These are phyloP conservation scores for Sporothrix schenckii DNA, from an alignment of 2,329 filamentous ascomycete genomes.

Conservation along the genomic window DNA sequence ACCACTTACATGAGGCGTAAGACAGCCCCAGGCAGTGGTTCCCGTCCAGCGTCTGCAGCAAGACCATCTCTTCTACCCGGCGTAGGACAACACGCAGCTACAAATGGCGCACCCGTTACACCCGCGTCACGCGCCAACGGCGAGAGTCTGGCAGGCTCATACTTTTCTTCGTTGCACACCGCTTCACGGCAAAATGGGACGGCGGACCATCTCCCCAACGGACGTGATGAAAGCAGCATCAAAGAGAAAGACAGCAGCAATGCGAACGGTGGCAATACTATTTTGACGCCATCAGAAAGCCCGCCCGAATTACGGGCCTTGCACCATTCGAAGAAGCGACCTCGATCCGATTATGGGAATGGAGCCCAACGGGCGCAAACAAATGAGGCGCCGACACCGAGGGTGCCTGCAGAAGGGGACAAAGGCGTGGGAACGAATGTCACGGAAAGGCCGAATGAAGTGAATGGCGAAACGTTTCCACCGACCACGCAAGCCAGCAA, in stretches of 20 bases:
- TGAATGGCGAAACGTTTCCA: not conserved
- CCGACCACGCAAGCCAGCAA: not conserved
- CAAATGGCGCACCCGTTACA: not conserved
- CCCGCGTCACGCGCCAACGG: not conserved
- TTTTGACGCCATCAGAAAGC: constrained; percentile 24
- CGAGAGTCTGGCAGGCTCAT: not conserved
- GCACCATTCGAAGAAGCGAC: not conserved
- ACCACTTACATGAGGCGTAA: constrained; percentile 25
- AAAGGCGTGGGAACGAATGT: not conserved
- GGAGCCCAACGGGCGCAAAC: not conserved
- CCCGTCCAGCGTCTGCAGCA: not conserved
- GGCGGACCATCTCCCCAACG: not conserved
- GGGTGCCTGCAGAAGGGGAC: not conserved
- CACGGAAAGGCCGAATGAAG: not conserved
- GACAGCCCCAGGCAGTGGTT: constrained; percentile 16
- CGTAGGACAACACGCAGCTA: too few relatives aligned
- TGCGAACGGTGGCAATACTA: not conserved
- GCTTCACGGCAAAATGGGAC: not conserved
- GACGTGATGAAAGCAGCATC: not conserved
- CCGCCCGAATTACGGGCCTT: constrained; percentile 4
- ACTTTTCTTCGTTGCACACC: not conserved
- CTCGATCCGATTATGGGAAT: not conserved
- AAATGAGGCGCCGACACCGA: not conserved
- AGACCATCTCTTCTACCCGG: not conserved
- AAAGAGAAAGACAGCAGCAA: not conserved